A percentile compares a stretch with the other conserved stretches of the same genome.
These are phyloP conservation scores for Lagenaria siceraria DNA, from an alignment of 306 rosid species.

Conservation along the genomic window DNA sequence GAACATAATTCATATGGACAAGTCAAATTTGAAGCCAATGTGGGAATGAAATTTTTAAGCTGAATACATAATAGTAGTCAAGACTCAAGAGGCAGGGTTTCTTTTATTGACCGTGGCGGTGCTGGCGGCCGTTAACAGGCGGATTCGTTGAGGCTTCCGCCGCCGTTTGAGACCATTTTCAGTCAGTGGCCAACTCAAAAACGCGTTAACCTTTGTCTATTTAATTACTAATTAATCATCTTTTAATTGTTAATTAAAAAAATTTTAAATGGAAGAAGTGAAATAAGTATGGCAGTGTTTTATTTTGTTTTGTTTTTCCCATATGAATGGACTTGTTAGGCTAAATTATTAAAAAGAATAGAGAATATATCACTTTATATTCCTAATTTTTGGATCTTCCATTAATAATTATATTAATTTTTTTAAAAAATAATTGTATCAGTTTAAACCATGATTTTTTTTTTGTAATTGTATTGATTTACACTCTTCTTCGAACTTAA, in stretches of 20 bases:
- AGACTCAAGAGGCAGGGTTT: not conserved
- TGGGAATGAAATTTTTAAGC: not conserved
- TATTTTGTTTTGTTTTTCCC: not conserved
- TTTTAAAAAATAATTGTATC: too few relatives aligned
- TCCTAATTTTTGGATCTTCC: too few relatives aligned
- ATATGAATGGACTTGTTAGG: not conserved
- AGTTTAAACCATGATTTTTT: too few relatives aligned
- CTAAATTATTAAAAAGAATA: too few relatives aligned
- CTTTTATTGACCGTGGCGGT: not conserved
- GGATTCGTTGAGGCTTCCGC: not conserved
- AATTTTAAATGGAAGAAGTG: not conserved
- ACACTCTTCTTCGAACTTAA: too few relatives aligned
- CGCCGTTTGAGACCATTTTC: constrained; percentile 3
- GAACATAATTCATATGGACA: too few relatives aligned
- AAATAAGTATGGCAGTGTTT: not conserved
- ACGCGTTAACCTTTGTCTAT: not conserved
- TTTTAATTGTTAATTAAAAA: not conserved
- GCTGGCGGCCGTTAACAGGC: not conserved
- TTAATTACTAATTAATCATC: not conserved
- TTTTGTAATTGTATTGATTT: too few relatives aligned
- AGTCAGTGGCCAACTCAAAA: not conserved
- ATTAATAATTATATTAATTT: too few relatives aligned
- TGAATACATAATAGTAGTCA: not conserved
- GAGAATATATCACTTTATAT: too few relatives aligned
- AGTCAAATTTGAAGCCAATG: not conserved